Evolutionary conservation across 441 rosid species (phyloP).

Genomic region (Erodium chrysanthum): DNA sequence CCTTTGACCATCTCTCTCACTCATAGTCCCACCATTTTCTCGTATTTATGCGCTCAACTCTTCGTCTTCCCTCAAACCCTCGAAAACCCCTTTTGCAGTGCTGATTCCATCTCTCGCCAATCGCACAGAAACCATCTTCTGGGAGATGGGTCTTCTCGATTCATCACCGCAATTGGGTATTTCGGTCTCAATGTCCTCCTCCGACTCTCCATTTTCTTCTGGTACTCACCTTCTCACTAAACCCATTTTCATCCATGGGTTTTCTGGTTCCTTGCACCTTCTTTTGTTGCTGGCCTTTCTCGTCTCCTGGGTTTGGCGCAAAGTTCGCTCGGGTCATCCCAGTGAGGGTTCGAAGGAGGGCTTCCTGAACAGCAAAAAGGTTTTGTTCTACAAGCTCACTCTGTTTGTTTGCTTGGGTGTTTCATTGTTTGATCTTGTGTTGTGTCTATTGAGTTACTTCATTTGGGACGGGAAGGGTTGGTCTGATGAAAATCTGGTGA

Average conservation of each 20-base stretch:
- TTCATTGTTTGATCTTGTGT: conserved; percentile 35
- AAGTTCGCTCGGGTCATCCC: conserved; percentile 19
- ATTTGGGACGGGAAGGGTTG: conserved; percentile 48
- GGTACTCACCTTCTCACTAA: conserved; percentile 33
- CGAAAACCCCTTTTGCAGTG: neutral
- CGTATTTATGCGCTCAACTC: neutral
- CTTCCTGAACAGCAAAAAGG: conserved; percentile 12
- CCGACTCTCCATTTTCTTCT: conserved; percentile 18
- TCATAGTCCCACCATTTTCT: neutral
- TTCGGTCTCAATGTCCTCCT: neutral
- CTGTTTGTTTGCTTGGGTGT: conserved; percentile 41
- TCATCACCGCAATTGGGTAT: neutral
- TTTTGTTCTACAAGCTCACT: conserved; percentile 31
- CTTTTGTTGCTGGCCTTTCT: conserved; percentile 40
- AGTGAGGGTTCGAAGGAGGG: neutral
- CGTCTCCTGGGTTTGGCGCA: conserved; percentile 33
- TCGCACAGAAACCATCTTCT: neutral
- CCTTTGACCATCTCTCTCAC: neutral
- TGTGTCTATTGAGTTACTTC: conserved; percentile 37
- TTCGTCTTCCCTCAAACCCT: neutral
- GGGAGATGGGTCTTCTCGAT: neutral
- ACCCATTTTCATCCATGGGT: conserved; percentile 34
- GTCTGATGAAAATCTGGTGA: conserved; percentile 39
- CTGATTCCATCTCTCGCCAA: neutral
- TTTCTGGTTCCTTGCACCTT: conserved; percentile 42